Percentiles rank a stretch among this genome's conserved stretches.
Evolutionary conservation across 768 basidiomycete genomes (phyloP).

Genomic region (Obba rivulosa): DNA sequence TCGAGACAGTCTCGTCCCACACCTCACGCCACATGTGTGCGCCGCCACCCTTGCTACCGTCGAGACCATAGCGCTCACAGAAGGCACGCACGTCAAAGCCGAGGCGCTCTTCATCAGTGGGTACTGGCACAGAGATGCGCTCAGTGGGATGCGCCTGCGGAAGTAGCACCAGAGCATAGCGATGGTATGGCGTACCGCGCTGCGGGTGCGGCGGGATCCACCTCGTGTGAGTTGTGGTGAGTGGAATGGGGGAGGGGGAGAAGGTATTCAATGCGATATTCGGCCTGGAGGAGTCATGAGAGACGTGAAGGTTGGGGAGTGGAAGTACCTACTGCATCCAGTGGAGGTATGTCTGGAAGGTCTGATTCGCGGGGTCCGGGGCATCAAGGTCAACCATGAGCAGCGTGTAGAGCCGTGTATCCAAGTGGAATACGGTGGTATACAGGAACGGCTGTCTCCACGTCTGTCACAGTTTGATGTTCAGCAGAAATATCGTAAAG

Average conservation of each 20-base stretch:
- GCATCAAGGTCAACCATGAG: constrained; percentile 88
- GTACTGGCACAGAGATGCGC: constrained; percentile 22
- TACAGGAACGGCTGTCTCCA: constrained; percentile 56
- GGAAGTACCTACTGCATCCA: constrained; percentile 70
- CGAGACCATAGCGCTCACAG: constrained; percentile 45
- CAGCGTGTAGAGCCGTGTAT: constrained; percentile 79
- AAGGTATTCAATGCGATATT: constrained; percentile 73
- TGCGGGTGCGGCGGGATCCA: constrained; percentile 94
- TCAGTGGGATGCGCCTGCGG: constrained; percentile 48
- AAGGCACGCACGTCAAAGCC: constrained; percentile 69
- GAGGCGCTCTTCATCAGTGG: constrained; percentile 33
- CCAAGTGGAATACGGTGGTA: constrained; percentile 76
- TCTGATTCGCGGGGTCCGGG: constrained; percentile 61
- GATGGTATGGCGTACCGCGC: constrained; percentile 84
- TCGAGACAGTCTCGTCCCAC: constrained; percentile 63
- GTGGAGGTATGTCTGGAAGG: constrained; percentile 74
- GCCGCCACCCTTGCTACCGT: constrained; percentile 57
- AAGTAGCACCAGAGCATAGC: constrained; percentile 75
- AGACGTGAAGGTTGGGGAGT: constrained; percentile 5
- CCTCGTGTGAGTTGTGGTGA: constrained; percentile 49
- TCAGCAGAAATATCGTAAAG: neutral
- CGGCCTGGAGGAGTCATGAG: constrained; percentile 42
- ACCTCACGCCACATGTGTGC: constrained; percentile 80
- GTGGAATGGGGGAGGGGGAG: constrained; percentile 34
- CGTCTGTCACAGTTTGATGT: constrained; percentile 41